phyloP scores from a whole-genome alignment of 1,139 yeast species.

The Meyerozyma carpophila region DNA sequence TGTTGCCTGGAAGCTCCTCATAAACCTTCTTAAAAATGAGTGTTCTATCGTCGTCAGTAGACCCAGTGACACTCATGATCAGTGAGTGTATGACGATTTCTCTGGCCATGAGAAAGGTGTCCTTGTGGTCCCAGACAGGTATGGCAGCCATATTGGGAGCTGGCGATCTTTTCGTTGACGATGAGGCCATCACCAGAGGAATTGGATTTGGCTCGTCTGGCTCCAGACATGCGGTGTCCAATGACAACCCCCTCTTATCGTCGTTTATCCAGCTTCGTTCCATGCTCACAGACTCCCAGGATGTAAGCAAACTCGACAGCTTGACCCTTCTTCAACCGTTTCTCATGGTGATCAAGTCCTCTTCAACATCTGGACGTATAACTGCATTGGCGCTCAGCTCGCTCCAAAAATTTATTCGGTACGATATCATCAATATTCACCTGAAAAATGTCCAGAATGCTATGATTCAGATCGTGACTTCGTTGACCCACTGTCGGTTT shows the following conservation, averaged over 20 bases:
- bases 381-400: slow-evolving; percentile 80
- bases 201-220: slow-evolving; percentile 20
- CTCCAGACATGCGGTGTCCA: slow-evolving; percentile 14
- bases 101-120: slow-evolving; percentile 85
- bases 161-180: slow-evolving; percentile 34
- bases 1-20: neutral
- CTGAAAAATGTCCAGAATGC: slow-evolving; percentile 45
- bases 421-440: slow-evolving; percentile 46
- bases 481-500: slow-evolving; percentile 90
- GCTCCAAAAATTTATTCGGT: slow-evolving; percentile 62
- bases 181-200: slow-evolving; percentile 14
- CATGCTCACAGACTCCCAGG: slow-evolving; percentile 55
- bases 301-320: slow-evolving; percentile 58
- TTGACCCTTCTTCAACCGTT: slow-evolving; percentile 81
- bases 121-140: slow-evolving; percentile 78
- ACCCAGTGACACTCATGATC: slow-evolving; percentile 78
- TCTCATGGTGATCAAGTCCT: slow-evolving; percentile 76
- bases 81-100: slow-evolving; percentile 85
- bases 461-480: slow-evolving; percentile 59
- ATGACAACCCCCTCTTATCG: slow-evolving; percentile 63
- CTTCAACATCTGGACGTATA: slow-evolving; percentile 79
- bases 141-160: slow-evolving; percentile 84
- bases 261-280: slow-evolving; percentile 77
- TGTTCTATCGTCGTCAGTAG: slow-evolving; percentile 26
- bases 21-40: neutral